Percentiles rank a stretch among this genome's conserved stretches.
phyloP scores from a whole-genome alignment of 495 filamentous ascomycete genomes.

The Penicillium tannophilum region DNA sequence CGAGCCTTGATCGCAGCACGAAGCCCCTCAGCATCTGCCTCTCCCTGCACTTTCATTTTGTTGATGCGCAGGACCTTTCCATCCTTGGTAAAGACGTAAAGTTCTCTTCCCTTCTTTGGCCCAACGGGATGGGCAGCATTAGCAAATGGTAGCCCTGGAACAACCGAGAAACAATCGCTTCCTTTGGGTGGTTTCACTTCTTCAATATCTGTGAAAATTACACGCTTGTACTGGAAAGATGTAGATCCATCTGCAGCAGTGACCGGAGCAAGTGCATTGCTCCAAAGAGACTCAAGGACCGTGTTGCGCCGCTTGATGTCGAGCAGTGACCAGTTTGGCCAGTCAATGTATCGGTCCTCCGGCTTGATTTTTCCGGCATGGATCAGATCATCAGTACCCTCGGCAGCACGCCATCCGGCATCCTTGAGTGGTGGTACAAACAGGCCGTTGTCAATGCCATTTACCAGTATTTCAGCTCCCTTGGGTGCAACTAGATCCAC shows the following conservation, averaged over 20 bases:
- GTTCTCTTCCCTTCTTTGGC: slow-evolving; percentile 29
- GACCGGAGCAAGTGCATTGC: slow-evolving; percentile 34
- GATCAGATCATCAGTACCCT: slow-evolving; percentile 22
- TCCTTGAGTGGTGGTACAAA: slow-evolving; percentile 65
- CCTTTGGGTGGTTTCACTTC: slow-evolving; percentile 35
- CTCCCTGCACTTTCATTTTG: slow-evolving; percentile 48
- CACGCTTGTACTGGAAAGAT: slow-evolving; percentile 36
- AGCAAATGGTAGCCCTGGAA: slow-evolving; percentile 46
- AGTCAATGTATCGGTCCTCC: slow-evolving; percentile 56
- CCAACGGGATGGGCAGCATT: slow-evolving; percentile 31
- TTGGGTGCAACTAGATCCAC: slow-evolving; percentile 40
- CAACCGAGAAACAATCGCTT: slow-evolving; percentile 28
- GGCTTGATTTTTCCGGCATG: slow-evolving; percentile 57
- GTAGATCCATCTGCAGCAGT: slow-evolving; percentile 17
- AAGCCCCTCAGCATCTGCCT: slow-evolving; percentile 37
- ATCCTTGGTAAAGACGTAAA: slow-evolving; percentile 45
- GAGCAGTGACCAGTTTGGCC: slow-evolving; percentile 48
- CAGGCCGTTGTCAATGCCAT: slow-evolving; percentile 56
- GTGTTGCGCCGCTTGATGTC: slow-evolving; percentile 52
- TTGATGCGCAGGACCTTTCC: slow-evolving; percentile 40
- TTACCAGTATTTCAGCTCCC: slow-evolving; percentile 63
- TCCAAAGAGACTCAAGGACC: slow-evolving; percentile 60
- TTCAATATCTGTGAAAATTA: slow-evolving; percentile 44
- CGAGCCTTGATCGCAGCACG: slow-evolving; percentile 46
- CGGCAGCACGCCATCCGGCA: slow-evolving; percentile 36